A percentile compares a stretch with the other conserved stretches of the same genome.
These are phyloP conservation scores for Populus davidiana DNA, from an alignment of 345 rosid species.

Conservation along the genomic window DNA sequence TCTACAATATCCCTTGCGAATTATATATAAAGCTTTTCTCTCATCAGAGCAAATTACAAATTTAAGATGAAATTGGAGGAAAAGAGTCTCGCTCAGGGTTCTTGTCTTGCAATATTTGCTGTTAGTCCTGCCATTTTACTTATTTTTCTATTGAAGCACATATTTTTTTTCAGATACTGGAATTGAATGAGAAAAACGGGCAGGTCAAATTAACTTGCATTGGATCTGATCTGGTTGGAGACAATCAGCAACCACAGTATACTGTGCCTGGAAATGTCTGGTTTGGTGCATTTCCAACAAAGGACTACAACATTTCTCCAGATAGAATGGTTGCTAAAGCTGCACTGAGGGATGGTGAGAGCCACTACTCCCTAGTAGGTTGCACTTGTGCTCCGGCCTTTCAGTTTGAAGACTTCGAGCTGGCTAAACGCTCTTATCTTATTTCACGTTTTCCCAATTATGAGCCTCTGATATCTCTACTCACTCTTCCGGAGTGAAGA, in stretches of 20 bases:
- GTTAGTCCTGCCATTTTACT: neutral
- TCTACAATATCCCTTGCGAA: too few relatives aligned
- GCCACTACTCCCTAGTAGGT: constrained; percentile 73
- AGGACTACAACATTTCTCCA: constrained; percentile 46
- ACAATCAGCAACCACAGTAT: constrained; percentile 66
- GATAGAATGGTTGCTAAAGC: constrained; percentile 46
- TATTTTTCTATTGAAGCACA: neutral
- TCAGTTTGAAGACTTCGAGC: constrained; percentile 83
- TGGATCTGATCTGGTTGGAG: constrained; percentile 55
- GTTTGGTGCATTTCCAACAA: constrained; percentile 82
- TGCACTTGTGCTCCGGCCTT: constrained; percentile 96
- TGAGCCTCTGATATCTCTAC: constrained; percentile 49
- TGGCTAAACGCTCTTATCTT: constrained; percentile 63
- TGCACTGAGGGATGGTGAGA: constrained; percentile 57
- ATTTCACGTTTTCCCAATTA: constrained; percentile 53
- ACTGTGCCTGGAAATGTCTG: constrained; percentile 80
- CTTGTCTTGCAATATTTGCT: neutral
- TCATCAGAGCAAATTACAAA: too few relatives aligned
- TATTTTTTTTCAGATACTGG: constrained; percentile 48
- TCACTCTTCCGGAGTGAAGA: constrained; percentile 45
- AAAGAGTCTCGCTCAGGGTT: too few relatives aligned
- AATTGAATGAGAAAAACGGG: constrained; percentile 64
- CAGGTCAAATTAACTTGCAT: constrained; percentile 61
- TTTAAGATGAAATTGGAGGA: too few relatives aligned
- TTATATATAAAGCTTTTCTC: too few relatives aligned